Evolutionary conservation across 129 eudicot genomes (phyloP).

Genomic region (Heracleum sosnowskyi): DNA sequence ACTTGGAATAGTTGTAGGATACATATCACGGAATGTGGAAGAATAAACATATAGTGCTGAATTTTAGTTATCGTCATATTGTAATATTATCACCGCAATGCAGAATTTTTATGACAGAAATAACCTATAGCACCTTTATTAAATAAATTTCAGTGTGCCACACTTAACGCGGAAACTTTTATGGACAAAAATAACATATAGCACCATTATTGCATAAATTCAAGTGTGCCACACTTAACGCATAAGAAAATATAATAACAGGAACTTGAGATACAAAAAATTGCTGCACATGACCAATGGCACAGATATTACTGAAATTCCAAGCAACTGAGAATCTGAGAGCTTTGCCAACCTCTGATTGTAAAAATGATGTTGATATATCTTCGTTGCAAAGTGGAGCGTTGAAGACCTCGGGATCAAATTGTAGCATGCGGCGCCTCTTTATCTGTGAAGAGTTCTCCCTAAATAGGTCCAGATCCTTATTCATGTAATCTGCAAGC

Average conservation of each 20-base stretch:
- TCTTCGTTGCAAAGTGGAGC: constrained; percentile 43
- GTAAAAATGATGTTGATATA: constrained; percentile 39
- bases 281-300: not conserved
- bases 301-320: not conserved
- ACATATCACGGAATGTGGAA: not conserved
- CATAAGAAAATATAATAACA: not conserved
- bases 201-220: not conserved
- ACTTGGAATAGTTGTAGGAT: not conserved
- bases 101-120: not conserved
- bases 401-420: constrained; percentile 46
- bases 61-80: not conserved
- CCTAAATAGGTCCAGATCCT: constrained; percentile 35
- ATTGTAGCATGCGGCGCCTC: constrained; percentile 76
- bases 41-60: not conserved
- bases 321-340: not conserved
- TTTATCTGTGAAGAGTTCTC: constrained; percentile 61
- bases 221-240: not conserved
- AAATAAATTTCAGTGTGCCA: not conserved
- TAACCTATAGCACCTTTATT: not conserved
- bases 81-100: not conserved
- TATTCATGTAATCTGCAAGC: constrained; percentile 39
- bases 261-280: not conserved
- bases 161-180: not conserved
- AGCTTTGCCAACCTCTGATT: constrained; percentile 55
- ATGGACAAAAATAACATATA: not conserved